Base-by-base conservation (phyloP, 2,329 filamentous ascomycete species). In the Escovopsis sp. region DNA sequence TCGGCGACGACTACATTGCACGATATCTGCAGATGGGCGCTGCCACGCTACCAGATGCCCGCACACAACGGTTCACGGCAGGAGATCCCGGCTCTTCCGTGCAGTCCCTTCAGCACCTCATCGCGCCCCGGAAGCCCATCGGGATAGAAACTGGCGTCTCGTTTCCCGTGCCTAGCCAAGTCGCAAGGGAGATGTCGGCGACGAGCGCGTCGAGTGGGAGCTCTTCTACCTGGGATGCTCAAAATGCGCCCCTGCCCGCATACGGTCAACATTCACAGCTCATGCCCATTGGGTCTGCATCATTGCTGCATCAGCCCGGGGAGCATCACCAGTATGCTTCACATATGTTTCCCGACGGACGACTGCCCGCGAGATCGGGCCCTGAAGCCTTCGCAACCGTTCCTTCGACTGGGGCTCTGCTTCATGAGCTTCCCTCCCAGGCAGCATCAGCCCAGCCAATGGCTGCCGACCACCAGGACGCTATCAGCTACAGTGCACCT, bases 1-100 rank as follows among this genome's bases (percentile, higher is more conserved):
- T 82, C 16, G 57, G 62, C 35, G 72, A 79, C 45, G 61, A 67
- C 7, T 70, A 72, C 35, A 69, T 83, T 43, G 60, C 68, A 38
- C 55, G 55, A 35, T 66, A 57, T 43, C 45, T 68, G 10, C 57
- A 62, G 33, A 45, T 48, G 10, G 44, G 48, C 13, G 37, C 40
- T 4, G 32, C 35, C 15, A 37, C 39, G 14, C 31, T 47, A 12
- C 42, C 46, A 42, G 49, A 49, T 43, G 35, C 46, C 44, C 27
- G 48, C 43, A 34, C 40, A 29, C 44, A 47, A 10, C 35, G 41
- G 2, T 52, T 53, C 34, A 41, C 44, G 20, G 39, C 51, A 5
- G 50, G 44, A n/a, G 52, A 54, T 34, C 44, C 50, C 5, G 47
- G 52, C 15, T 44, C 53, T 29, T 45, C 53, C 2, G 52, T 57